These are phyloP conservation scores for Cryptococcus sp. DNA, from an alignment of 1,284 basidiomycete species.

Conservation along the genomic window DNA sequence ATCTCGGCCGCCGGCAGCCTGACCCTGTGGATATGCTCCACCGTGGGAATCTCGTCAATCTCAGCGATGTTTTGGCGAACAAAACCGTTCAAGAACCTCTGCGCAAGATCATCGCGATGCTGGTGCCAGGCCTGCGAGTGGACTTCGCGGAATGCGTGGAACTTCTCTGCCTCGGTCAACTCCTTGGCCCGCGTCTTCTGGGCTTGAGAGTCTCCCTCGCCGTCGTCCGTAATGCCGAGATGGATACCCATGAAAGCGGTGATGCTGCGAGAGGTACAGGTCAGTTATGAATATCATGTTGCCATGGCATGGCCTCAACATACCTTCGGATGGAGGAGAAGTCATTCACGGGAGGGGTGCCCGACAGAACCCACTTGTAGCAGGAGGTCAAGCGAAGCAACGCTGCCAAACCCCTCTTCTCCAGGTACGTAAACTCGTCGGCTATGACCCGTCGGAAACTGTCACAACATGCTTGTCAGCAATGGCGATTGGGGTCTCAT, in stretches of 20 bases:
- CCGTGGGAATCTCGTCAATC: slow-evolving; percentile 89
- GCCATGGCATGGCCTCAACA: slow-evolving; percentile 4
- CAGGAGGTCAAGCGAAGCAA: slow-evolving; percentile 73
- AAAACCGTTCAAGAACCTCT: slow-evolving; percentile 76
- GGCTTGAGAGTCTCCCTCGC: slow-evolving; percentile 69
- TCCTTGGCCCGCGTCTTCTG: slow-evolving; percentile 77
- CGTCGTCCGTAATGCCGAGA: slow-evolving; percentile 83
- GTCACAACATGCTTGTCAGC: slow-evolving; percentile 4
- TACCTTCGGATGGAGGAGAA: slow-evolving; percentile 81
- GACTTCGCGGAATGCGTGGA: slow-evolving; percentile 94
- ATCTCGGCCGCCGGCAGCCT: slow-evolving; percentile 86
- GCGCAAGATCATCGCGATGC: slow-evolving; percentile 76
- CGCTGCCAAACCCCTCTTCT: slow-evolving; percentile 72
- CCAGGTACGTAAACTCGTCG: slow-evolving; percentile 92
- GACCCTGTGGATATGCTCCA: slow-evolving; percentile 64
- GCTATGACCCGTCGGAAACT: slow-evolving; percentile 78
- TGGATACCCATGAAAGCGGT: slow-evolving; percentile 81
- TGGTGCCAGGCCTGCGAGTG: slow-evolving; percentile 89
- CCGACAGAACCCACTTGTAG: slow-evolving; percentile 90
- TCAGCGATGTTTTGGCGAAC: slow-evolving; percentile 94
- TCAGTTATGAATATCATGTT: background rate
- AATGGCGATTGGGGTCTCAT: background rate
- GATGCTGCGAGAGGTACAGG: slow-evolving; percentile 53
- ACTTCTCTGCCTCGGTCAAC: slow-evolving; percentile 84
- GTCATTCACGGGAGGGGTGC: slow-evolving; percentile 88